phyloP scores from a whole-genome alignment of 2,329 filamentous ascomycete species.

The Chaetomiaceae sp. region DNA sequence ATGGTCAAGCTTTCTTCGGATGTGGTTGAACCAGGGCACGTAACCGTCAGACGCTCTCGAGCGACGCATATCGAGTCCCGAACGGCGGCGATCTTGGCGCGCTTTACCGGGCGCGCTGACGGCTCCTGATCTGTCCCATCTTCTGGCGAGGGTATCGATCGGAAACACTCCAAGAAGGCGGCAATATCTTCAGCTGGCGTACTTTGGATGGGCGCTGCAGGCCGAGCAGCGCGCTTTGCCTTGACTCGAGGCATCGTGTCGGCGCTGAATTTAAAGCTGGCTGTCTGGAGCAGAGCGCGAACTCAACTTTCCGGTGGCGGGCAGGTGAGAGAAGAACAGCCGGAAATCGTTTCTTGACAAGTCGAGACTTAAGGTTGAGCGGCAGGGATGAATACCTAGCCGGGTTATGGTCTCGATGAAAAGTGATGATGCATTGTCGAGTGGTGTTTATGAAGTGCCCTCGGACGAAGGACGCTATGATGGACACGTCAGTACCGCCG shows the following conservation, averaged over 20 bases:
- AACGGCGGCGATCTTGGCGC: slow-evolving; percentile 11
- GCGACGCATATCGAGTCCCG: slow-evolving; percentile 19
- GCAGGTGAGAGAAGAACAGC: too few species aligned
- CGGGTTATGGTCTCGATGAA: background rate
- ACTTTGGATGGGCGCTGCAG: background rate
- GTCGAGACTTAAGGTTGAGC: too few species aligned
- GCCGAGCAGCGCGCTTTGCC: background rate
- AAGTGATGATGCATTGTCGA: background rate
- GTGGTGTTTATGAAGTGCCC: background rate
- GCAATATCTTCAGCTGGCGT: slow-evolving; percentile 8
- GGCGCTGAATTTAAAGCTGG: too few species aligned
- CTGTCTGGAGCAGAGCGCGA: too few species aligned
- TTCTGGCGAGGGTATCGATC: background rate
- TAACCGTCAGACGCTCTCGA: slow-evolving; percentile 18
- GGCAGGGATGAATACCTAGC: too few species aligned
- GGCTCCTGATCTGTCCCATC: background rate
- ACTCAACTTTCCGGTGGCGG: too few species aligned
- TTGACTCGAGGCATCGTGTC: slow-evolving; percentile 9
- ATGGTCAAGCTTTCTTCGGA: background rate
- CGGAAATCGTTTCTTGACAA: too few species aligned
- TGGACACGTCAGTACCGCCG: too few species aligned
- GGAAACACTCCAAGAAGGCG: slow-evolving; percentile 15
- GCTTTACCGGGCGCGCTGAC: slow-evolving; percentile 19
- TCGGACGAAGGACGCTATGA: too few species aligned
- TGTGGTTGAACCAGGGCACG: background rate